Evolutionary conservation across 352 stramenopile genomes (phyloP).

Genomic region (Globisporangium splendens): DNA sequence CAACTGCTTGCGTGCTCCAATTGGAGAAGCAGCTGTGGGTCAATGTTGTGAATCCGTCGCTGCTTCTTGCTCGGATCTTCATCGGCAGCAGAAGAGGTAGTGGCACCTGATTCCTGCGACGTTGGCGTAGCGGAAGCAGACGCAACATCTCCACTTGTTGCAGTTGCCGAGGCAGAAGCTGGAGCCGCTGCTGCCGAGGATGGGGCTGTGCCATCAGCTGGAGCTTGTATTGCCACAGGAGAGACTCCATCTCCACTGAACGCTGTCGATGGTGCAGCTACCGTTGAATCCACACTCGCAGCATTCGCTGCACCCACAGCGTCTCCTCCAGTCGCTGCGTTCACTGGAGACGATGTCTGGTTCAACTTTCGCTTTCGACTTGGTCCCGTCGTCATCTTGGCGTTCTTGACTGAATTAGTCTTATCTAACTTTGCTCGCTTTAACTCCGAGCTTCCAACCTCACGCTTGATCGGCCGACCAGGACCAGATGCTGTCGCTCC

Average conservation of each 20-base stretch:
- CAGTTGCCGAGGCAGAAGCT: background rate
- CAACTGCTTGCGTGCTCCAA: constrained; percentile 82
- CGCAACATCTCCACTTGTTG: background rate
- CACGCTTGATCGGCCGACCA: constrained; percentile 31
- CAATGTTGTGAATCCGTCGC: constrained; percentile 85
- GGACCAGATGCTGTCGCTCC: background rate
- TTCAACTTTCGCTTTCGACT: constrained; percentile 74
- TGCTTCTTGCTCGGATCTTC: constrained; percentile 91
- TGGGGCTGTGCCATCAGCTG: background rate
- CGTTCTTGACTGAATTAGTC: constrained; percentile 11
- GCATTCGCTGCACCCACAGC: background rate
- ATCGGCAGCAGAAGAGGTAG: constrained; percentile 12
- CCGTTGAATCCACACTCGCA: background rate
- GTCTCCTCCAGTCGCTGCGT: constrained; percentile 6
- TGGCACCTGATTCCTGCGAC: constrained; percentile 3
- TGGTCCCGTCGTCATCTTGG: constrained; percentile 25
- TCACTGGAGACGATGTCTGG: constrained; percentile 28
- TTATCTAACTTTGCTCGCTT: constrained; percentile 42
- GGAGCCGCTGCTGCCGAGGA: background rate
- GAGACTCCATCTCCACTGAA: background rate
- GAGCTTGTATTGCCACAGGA: background rate
- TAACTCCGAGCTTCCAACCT: constrained; percentile 37
- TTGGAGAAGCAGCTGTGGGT: constrained; percentile 82
- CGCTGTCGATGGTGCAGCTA: constrained; percentile 1
- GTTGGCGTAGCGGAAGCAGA: constrained; percentile 1